These are phyloP conservation scores for Eragrostis curvula DNA, from an alignment of 176 grass and related monocot species.

Conservation along the genomic window DNA sequence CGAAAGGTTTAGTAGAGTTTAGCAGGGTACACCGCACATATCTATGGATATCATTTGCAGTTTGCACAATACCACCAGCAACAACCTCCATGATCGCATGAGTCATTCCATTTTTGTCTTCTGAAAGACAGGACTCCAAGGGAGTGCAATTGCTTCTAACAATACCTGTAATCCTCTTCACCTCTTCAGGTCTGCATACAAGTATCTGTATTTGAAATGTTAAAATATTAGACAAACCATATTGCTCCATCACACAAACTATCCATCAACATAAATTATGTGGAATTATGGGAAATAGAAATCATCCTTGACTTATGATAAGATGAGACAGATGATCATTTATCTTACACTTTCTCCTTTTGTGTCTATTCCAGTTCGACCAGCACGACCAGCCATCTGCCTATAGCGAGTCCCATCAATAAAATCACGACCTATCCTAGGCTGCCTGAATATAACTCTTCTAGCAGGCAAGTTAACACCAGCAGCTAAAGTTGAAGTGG, in stretches of 20 bases:
- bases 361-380: conserved; percentile 97
- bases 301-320: conserved; percentile 7
- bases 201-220: conserved; percentile 79
- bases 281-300: background rate
- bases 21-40: conserved; percentile 96
- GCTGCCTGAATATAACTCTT: conserved; percentile 96
- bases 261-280: conserved; percentile 1
- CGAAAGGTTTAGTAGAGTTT: conserved; percentile 93
- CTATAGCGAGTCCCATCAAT: conserved; percentile 97
- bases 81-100: conserved; percentile 99
- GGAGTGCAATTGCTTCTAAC: conserved; percentile 75
- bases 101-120: conserved; percentile 99
- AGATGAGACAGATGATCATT: background rate
- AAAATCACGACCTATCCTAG: conserved; percentile 88
- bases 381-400: conserved; percentile 97
- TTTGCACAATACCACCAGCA: conserved; percentile 94
- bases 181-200: conserved; percentile 86
- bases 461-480: conserved; percentile 98
- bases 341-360: conserved; percentile 98
- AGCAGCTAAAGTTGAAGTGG: conserved; percentile 95
- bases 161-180: conserved; percentile 78
- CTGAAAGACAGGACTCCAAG: conserved; percentile 92
- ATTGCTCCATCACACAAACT: background rate
- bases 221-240: conserved; percentile 27
- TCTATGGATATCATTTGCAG: conserved; percentile 89